Conservation (phyloP, 2,329 filamentous ascomycete species). For the Cephalotrichum gorgonifer region DNA sequence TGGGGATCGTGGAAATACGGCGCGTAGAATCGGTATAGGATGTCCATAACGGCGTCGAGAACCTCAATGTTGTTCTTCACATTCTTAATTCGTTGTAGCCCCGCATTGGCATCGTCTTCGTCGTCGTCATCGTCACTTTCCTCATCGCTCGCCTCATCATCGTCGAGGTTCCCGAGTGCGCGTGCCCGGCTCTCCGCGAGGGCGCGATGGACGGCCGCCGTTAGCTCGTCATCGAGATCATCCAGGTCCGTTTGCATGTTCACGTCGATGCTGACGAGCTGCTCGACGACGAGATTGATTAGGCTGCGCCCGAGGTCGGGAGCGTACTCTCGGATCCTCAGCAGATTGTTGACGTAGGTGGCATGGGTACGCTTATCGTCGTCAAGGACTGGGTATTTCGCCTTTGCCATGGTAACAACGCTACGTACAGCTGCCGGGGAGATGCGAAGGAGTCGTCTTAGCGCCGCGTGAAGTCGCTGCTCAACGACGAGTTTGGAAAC, state of each 20-base stretch:
- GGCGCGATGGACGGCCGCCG: slow-evolving; percentile 57
- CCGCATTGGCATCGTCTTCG: slow-evolving; percentile 38
- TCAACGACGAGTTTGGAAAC: slow-evolving; percentile 58
- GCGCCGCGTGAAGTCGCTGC: slow-evolving; percentile 61
- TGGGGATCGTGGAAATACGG: slow-evolving; percentile 60
- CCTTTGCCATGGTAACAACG: slow-evolving; percentile 54
- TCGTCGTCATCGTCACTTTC: slow-evolving; percentile 63
- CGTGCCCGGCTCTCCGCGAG: slow-evolving; percentile 15
- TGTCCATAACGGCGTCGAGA: slow-evolving; percentile 81
- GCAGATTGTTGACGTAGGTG: slow-evolving; percentile 77
- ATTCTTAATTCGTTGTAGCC: slow-evolving; percentile 49
- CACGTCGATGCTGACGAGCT: slow-evolving; percentile 87
- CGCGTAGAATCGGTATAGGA: slow-evolving; percentile 75
- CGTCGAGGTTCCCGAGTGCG: slow-evolving; percentile 39
- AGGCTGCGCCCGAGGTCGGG: slow-evolving; percentile 71
- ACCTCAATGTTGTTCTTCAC: slow-evolving; percentile 80
- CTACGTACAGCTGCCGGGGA: slow-evolving; percentile 69
- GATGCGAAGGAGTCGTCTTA: slow-evolving; percentile 68
- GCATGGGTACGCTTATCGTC: slow-evolving; percentile 72
- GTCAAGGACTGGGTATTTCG: slow-evolving; percentile 65
- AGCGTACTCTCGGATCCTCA: slow-evolving; percentile 67
- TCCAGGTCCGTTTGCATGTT: slow-evolving; percentile 92
- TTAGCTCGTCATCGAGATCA: slow-evolving; percentile 80
- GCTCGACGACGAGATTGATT: slow-evolving; percentile 71
- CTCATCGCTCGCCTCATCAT: slow-evolving; percentile 55